Conservation (phyloP, 139 green algal genomes). For the Diplosphaera chodatii region DNA sequence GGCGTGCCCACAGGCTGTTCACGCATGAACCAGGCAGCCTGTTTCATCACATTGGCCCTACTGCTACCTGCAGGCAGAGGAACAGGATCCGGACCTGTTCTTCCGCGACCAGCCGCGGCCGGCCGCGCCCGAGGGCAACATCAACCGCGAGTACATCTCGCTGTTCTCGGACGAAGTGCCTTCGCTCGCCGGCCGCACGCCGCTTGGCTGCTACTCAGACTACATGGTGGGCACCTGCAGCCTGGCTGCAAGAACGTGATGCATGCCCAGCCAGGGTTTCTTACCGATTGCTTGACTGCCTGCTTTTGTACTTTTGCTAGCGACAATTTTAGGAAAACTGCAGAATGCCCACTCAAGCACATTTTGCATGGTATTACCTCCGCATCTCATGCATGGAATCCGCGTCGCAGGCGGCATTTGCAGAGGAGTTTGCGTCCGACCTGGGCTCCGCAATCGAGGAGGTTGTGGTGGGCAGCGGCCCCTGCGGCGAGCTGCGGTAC, state of each 20-base stretch:
- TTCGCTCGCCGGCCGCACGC: constrained; percentile 41
- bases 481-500: constrained; percentile 62
- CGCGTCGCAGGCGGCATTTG: not conserved
- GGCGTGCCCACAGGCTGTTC: too few relatives aligned
- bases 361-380: too few relatives aligned
- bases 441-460: constrained; percentile 58
- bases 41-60: too few relatives aligned
- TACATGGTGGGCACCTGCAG: constrained; percentile 77
- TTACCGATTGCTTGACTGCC: too few relatives aligned
- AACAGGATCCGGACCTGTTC: constrained; percentile 79
- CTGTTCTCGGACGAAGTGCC: constrained; percentile 74
- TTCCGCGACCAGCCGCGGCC: constrained; percentile 70
- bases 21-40: too few relatives aligned
- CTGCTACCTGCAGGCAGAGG: constrained; percentile 42
- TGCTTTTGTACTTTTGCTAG: too few relatives aligned
- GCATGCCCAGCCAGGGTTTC: too few relatives aligned
- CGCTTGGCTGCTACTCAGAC: constrained; percentile 80
- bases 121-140: constrained; percentile 17
- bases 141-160: constrained; percentile 78
- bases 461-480: constrained; percentile 62
- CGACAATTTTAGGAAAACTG: too few relatives aligned
- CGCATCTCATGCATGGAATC: too few relatives aligned
- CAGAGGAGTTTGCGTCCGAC: constrained; percentile 5
- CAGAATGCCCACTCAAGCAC: too few relatives aligned
- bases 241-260: too few relatives aligned